These are phyloP conservation scores for Colletotrichum nymphaeae DNA, from an alignment of 2,329 filamentous ascomycete species.

Conservation along the genomic window DNA sequence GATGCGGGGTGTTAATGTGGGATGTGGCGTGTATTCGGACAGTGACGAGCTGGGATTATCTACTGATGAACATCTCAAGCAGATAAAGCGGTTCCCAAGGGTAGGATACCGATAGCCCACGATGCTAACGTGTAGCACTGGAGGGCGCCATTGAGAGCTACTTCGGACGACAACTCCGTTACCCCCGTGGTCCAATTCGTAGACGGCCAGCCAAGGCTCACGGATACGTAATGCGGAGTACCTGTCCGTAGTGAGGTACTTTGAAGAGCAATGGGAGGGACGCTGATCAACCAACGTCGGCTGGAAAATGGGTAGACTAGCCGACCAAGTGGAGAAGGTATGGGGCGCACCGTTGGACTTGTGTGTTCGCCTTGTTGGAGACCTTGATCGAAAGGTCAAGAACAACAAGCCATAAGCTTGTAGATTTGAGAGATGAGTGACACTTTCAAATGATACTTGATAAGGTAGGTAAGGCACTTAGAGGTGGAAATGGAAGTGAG, in stretches of 20 bases:
- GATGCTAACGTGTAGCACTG: not conserved
- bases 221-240: not conserved
- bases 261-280: not conserved
- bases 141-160: not conserved
- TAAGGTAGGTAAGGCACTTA: no score
- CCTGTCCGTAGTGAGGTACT: not conserved
- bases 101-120: not conserved
- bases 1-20: conserved; percentile 3
- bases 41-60: not conserved
- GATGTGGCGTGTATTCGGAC: not conserved
- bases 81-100: not conserved
- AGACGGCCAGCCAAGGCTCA: not conserved
- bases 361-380: not conserved
- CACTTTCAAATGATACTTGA: no score
- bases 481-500: not conserved
- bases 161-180: not conserved
- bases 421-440: no score
- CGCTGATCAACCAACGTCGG: not conserved
- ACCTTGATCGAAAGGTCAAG: not conserved
- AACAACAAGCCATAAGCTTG: not conserved
- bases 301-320: not conserved
- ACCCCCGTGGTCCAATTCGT: not conserved
- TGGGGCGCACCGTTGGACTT: not conserved
- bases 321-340: not conserved
- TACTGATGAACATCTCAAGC: not conserved